These are phyloP conservation scores for Mycena filopes DNA, from an alignment of 768 basidiomycete species.

Conservation along the genomic window DNA sequence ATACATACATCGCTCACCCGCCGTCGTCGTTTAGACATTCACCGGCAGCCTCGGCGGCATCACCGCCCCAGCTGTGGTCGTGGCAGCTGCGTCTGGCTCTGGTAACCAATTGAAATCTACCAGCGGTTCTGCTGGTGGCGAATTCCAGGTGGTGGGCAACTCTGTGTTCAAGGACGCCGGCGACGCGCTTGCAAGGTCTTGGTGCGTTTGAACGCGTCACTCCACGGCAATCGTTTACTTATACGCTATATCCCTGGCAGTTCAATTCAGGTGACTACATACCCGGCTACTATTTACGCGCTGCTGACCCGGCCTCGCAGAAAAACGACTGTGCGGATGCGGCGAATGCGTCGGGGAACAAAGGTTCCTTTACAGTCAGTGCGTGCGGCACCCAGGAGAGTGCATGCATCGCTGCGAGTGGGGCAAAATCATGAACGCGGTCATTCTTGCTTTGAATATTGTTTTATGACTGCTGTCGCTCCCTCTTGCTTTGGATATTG, in stretches of 20 bases:
- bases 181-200: constrained; percentile 18
- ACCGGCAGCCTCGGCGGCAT: constrained; percentile 21
- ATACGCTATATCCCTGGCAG: not conserved
- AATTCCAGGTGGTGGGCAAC: constrained; percentile 25
- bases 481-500: too few species aligned
- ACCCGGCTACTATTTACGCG: not conserved
- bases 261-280: constrained; percentile 11
- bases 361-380: constrained; percentile 17
- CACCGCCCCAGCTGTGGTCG: constrained; percentile 18
- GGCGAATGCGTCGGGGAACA: constrained; percentile 13
- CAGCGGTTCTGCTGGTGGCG: constrained; percentile 9
- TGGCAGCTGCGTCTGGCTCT: too few species aligned
- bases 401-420: constrained; percentile 12
- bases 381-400: constrained; percentile 12
- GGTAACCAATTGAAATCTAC: too few species aligned
- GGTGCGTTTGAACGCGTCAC: constrained; percentile 8
- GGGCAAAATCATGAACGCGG: not conserved
- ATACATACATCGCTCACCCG: not conserved
- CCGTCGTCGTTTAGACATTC: constrained; percentile 11
- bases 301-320: not conserved
- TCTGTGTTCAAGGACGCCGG: constrained; percentile 1
- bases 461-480: not conserved
- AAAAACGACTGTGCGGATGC: constrained; percentile 21
- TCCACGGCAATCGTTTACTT: not conserved
- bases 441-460: not conserved